Conservation (phyloP, 495 filamentous ascomycete species). For the Lophiotrema nucula region DNA sequence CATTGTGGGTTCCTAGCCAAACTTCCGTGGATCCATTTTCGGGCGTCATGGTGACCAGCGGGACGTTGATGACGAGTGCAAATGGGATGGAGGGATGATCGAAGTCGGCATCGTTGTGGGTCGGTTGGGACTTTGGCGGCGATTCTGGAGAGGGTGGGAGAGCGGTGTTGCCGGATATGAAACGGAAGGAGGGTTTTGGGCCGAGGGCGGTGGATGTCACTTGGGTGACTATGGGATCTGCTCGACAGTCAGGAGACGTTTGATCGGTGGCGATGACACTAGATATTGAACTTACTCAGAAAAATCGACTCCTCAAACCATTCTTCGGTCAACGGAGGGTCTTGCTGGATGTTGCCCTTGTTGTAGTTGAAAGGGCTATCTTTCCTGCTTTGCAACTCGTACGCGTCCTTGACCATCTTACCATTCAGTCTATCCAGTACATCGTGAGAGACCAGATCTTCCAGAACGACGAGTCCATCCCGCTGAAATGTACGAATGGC, state of each 20-base stretch:
- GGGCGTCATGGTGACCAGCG: conserved; percentile 51
- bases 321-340: conserved; percentile 45
- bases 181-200: conserved; percentile 49
- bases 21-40: conserved; percentile 60
- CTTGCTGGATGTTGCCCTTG: conserved; percentile 56
- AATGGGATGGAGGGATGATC: conserved; percentile 55
- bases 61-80: conserved; percentile 55
- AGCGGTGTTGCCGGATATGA: conserved; percentile 55
- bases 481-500: conserved; percentile 50
- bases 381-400: conserved; percentile 43
- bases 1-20: conserved; percentile 58
- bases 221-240: conserved; percentile 52
- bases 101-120: conserved; percentile 60
- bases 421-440: conserved; percentile 50
- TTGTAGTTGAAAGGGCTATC: conserved; percentile 54
- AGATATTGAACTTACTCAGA: conserved; percentile 17
- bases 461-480: conserved; percentile 61
- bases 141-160: conserved; percentile 47
- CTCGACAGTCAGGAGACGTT: conserved; percentile 25
- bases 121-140: conserved; percentile 49
- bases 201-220: conserved; percentile 52
- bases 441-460: conserved; percentile 47
- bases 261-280: background rate
- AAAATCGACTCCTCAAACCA: conserved; percentile 22
- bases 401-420: conserved; percentile 54